Evolutionary conservation across 805 yeast species (phyloP).

Genomic region (Torulaspora delbrueckii): DNA sequence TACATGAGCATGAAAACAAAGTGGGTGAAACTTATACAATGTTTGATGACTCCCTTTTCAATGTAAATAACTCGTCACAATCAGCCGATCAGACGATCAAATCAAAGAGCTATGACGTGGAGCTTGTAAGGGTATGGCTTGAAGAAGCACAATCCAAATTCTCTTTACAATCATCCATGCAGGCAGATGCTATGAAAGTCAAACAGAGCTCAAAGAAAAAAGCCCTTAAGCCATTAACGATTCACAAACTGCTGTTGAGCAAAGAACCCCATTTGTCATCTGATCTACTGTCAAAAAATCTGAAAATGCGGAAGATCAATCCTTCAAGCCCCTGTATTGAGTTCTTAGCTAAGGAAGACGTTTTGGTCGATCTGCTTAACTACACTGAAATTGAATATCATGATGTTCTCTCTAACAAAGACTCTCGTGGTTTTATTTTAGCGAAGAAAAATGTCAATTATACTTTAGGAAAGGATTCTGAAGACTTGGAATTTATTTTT

Average conservation of each 20-base stretch:
- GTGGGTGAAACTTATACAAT: conserved; percentile 67
- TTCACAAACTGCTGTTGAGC: conserved; percentile 65
- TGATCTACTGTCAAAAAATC: conserved; percentile 61
- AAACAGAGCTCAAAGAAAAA: conserved; percentile 24
- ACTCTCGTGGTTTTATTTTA: conserved; percentile 56
- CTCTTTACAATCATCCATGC: conserved; percentile 9
- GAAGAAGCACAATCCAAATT: conserved; percentile 17
- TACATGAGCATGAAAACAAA: conserved; percentile 63
- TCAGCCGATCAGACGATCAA: conserved; percentile 8
- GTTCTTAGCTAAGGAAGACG: conserved; percentile 26
- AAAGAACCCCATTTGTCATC: conserved; percentile 72
- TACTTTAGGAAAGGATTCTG: conserved; percentile 38
- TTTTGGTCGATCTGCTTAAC: conserved; percentile 42
- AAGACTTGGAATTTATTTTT: conserved; percentile 45
- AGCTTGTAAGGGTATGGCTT: conserved; percentile 31
- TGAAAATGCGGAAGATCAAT: conserved; percentile 45
- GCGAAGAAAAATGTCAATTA: conserved; percentile 53
- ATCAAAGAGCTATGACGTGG: conserved; percentile 8
- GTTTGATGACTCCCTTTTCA: conserved; percentile 52
- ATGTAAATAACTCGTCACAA: neutral
- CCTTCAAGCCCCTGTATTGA: conserved; percentile 40
- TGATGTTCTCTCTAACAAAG: conserved; percentile 34
- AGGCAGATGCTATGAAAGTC: conserved; percentile 3
- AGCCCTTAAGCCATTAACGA: conserved; percentile 48
- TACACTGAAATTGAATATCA: conserved; percentile 44